Base-by-base conservation (phyloP, 2,329 filamentous ascomycete species). In the Massarina eburnea region DNA sequence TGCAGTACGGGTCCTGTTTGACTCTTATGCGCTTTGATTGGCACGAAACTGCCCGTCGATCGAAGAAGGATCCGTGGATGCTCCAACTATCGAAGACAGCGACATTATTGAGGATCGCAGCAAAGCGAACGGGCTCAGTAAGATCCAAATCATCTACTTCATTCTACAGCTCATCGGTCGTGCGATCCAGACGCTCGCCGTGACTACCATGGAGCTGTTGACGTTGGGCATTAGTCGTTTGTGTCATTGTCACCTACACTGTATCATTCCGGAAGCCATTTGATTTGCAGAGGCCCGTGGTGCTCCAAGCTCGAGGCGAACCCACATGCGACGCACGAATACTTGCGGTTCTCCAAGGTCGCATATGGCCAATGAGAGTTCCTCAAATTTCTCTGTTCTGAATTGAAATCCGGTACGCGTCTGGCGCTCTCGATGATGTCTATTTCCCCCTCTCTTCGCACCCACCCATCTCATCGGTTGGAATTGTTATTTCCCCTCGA, bases 131-230 rank as follows among this genome's bases (percentile, higher is more conserved):
- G 48, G 45, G 41, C 3, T 53, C 12, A 43, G 45, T 6, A 55
- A 54, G 27, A 14, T 22, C 4, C 53, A 57, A 44, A 42, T 54
- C 10, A 21, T 37, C 2, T 58, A 38, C 39, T 55, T 57, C 39
- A 10, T 57, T 10, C 19, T 33, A 8, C 46, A 54, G 22, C 18
- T 55, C 2, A 24, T 52, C 18, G 47, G 45, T 5, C 53, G 51
- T 17, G 51, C 48, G 4, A 34, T 35, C 1, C 43, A 54, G 18
- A 35, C 41, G 1, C 40, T 57, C 3, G 32, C 46, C 8, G 33
- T 52, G 10, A 53, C 51, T 1, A 52, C 54, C 3, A 12, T 61
- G 4, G 58, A 59, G 39, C 45, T 58, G 8, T 57, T 55, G 33
- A 58, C 58, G 9, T 36, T 56, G 7, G 48, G 38, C 3, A 52